Conservation (phyloP, 139 green algal species). For the Picochlorum sp. region DNA sequence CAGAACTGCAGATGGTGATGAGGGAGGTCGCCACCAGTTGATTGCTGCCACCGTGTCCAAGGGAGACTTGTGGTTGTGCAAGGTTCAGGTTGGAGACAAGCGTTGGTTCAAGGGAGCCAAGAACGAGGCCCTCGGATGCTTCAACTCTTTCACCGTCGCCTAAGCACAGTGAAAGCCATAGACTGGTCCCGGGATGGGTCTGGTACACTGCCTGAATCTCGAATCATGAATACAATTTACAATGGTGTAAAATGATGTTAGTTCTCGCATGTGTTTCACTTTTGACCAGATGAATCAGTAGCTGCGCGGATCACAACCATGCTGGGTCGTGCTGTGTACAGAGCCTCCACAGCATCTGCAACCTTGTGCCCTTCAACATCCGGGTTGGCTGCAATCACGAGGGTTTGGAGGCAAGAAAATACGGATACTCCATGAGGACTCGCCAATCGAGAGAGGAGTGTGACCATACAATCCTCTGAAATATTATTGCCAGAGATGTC, state of each 20-base stretch:
- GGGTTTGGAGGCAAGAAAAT: not conserved
- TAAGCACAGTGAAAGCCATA: conserved; percentile 28
- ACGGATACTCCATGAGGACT: not conserved
- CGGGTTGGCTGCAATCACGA: conserved; percentile 27
- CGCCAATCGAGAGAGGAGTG: conserved; percentile 10
- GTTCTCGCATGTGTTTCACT: not conserved
- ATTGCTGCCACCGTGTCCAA: conserved; percentile 78
- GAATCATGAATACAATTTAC: conserved; percentile 1
- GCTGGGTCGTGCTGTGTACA: conserved; percentile 6
- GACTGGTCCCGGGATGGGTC: not conserved
- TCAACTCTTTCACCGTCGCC: conserved; percentile 57
- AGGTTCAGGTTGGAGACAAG: conserved; percentile 70
- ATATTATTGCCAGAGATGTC: conserved; percentile 30
- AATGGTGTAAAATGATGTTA: too few species aligned
- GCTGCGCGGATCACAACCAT: conserved; percentile 17
- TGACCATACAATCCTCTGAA: conserved; percentile 3
- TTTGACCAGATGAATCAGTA: conserved; percentile 7
- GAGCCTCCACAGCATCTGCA: conserved; percentile 3
- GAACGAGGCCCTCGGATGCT: conserved; percentile 29
- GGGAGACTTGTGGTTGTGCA: conserved; percentile 74
- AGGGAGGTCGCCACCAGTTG: conserved; percentile 94
- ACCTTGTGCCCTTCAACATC: conserved; percentile 10
- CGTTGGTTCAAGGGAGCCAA: conserved; percentile 71
- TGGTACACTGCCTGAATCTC: too few species aligned
- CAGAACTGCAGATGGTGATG: conserved; percentile 85